Conservation (phyloP, 129 eudicot species). For the Lonicera japonica region DNA sequence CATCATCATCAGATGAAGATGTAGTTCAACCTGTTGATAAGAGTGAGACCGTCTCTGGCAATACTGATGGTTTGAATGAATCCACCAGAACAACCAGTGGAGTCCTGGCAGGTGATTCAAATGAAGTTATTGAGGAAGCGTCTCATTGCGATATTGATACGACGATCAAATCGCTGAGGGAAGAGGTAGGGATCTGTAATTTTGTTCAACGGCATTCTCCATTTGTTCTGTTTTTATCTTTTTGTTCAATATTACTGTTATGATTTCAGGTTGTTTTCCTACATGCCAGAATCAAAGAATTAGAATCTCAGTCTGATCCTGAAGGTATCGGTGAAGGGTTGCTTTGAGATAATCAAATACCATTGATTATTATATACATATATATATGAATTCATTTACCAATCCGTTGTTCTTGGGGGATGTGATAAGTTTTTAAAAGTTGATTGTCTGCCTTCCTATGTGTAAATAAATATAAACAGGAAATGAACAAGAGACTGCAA, state of each 20-base stretch:
- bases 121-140: conserved; percentile 22
- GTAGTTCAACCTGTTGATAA: conserved; percentile 17
- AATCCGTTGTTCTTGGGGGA: background rate
- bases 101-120: conserved; percentile 12
- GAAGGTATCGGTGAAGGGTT: conserved; percentile 30
- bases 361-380: background rate
- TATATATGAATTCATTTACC: background rate
- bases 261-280: conserved; percentile 46
- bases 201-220: conserved; percentile 2
- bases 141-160: conserved; percentile 29
- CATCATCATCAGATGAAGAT: conserved; percentile 17
- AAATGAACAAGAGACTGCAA: conserved; percentile 22
- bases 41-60: conserved; percentile 11
- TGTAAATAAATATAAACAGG: conserved; percentile 24
- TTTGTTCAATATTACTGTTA: background rate
- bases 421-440: background rate
- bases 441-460: background rate
- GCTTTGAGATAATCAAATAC: background rate
- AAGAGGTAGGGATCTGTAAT: conserved; percentile 43
- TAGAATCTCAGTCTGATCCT: conserved; percentile 42
- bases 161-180: conserved; percentile 40
- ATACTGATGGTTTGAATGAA: conserved; percentile 20
- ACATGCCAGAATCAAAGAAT: conserved; percentile 48
- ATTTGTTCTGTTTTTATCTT: conserved; percentile 1
- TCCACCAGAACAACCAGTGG: conserved; percentile 19